Evolutionary conservation across 257 asterid genomes (phyloP), one percentile per base, ranked within the genome.

Genomic region (Solanum habrochaites): DNA sequence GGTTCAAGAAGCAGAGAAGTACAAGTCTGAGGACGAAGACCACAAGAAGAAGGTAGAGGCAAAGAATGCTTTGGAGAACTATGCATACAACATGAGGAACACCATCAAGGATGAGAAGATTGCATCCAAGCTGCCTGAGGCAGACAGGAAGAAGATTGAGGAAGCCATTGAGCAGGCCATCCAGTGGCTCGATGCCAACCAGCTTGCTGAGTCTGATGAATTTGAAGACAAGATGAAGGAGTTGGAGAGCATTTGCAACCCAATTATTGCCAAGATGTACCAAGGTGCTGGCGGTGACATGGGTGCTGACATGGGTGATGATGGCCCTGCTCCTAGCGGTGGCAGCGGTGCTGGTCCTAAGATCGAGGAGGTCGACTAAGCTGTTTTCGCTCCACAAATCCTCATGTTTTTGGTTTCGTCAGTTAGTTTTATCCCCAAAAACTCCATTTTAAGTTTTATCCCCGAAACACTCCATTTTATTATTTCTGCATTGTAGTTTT

Each of bases 81-180:
- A 95, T 16, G 92, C 98, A 0, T 95, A 95, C 94, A 95, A 95
- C 93, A 95, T 94, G 98, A 95, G 98, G 97, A 95, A 95, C 93
- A 95, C 98, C 0, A 75, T 95, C 18, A 94, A 94, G 90, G 98
- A 95, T 12, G 98, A 95, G 87, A 95, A 95, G 93, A 94, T 95
- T 15, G 93, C 96, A 7, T 91, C 97, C 14, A 95, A 94, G 86
- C 92, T 95, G 12, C 71, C 90, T 8, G 86, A 86, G 6, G 89
- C 49, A 15, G 91, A 88, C 67, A 90, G 88, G 88, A 88, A 88
- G 81, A 90, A 90, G 86, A 90, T 88, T 12, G 90, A 90, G 81
- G 91, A 88, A 5, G 88, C 91, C 3, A 83, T 90, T 25, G 91
- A 90, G 67, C 56, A 74, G 18, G 81, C 90, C 60, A 90, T 88